These are phyloP conservation scores for Colletotrichum tropicicola DNA, from an alignment of 2,329 filamentous ascomycete species.

Conservation along the genomic window DNA sequence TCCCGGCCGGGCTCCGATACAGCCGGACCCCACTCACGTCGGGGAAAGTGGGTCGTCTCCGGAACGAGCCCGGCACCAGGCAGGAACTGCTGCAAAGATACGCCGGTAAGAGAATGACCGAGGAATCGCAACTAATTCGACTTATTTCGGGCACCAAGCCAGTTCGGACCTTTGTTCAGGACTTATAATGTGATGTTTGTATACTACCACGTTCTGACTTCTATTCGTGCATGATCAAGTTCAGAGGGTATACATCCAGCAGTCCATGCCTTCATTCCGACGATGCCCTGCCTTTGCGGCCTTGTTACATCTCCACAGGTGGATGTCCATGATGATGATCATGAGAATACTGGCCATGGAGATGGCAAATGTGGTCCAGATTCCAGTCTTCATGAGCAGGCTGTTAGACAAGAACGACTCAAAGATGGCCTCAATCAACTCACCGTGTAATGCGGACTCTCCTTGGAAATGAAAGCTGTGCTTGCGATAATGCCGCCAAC, in stretches of 20 bases:
- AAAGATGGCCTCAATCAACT: neutral
- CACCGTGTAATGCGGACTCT: slow-evolving; percentile 33
- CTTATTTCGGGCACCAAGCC: too few relatives aligned
- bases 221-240: too few relatives aligned
- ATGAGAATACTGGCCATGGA: slow-evolving; percentile 20
- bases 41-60: too few relatives aligned
- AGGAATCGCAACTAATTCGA: too few relatives aligned
- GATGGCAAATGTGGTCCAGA: slow-evolving; percentile 25
- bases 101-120: too few relatives aligned
- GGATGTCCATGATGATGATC: slow-evolving; percentile 24
- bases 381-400: slow-evolving; percentile 4
- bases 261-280: slow-evolving; percentile 19
- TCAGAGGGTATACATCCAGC: slow-evolving; percentile 26
- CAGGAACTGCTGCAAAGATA: too few relatives aligned
- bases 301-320: slow-evolving; percentile 25
- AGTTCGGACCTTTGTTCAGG: too few relatives aligned
- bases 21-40: too few relatives aligned
- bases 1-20: too few relatives aligned
- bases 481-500: slow-evolving; percentile 36
- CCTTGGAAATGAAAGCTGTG: slow-evolving; percentile 32
- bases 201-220: too few relatives aligned
- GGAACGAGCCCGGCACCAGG: too few relatives aligned
- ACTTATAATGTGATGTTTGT: too few relatives aligned
- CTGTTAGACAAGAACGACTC: neutral
- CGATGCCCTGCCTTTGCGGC: slow-evolving; percentile 12